These are phyloP conservation scores for Thalassiosira livingstoniorum DNA, from an alignment of 352 stramenopile species.

Conservation along the genomic window DNA sequence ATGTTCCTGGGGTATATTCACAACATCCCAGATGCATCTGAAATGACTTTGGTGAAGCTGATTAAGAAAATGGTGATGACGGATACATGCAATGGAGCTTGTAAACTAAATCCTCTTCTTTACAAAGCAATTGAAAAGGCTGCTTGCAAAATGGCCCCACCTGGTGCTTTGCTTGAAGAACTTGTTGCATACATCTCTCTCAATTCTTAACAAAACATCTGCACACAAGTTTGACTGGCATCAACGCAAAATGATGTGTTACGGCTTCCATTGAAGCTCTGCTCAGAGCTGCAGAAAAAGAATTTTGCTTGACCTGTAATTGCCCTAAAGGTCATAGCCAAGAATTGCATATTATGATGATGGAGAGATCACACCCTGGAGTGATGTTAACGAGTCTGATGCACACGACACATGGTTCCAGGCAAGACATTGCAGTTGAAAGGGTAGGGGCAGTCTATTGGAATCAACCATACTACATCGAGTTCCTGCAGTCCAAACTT, in stretches of 20 bases:
- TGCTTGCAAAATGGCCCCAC: background rate
- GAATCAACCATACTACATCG: slow-evolving; percentile 23
- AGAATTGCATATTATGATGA: slow-evolving; percentile 20
- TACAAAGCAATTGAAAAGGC: slow-evolving; percentile 8
- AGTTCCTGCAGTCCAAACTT: slow-evolving; percentile 15
- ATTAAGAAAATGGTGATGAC: background rate
- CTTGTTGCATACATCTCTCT: slow-evolving; percentile 4
- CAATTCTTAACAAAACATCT: background rate
- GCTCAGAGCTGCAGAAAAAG: slow-evolving; percentile 33
- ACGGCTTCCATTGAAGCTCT: slow-evolving; percentile 2
- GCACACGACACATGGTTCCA: slow-evolving; percentile 9
- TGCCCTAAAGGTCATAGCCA: slow-evolving; percentile 41
- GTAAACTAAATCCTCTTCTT: slow-evolving; percentile 10
- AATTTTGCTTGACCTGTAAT: slow-evolving; percentile 39
- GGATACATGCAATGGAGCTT: slow-evolving; percentile 26
- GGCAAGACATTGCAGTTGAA: slow-evolving; percentile 31
- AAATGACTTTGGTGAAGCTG: slow-evolving; percentile 26
- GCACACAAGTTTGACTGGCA: slow-evolving; percentile 11
- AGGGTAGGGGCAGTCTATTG: slow-evolving; percentile 36
- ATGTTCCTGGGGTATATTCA: slow-evolving; percentile 8
- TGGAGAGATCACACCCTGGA: slow-evolving; percentile 18
- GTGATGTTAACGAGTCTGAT: slow-evolving; percentile 22
- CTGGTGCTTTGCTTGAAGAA: background rate
- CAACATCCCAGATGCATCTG: slow-evolving; percentile 24
- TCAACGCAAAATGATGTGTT: background rate